Percentiles rank a stretch among this genome's conserved stretches.
Conservation (phyloP, 2,329 filamentous ascomycete genomes). For the Gremmenia infestans region DNA sequence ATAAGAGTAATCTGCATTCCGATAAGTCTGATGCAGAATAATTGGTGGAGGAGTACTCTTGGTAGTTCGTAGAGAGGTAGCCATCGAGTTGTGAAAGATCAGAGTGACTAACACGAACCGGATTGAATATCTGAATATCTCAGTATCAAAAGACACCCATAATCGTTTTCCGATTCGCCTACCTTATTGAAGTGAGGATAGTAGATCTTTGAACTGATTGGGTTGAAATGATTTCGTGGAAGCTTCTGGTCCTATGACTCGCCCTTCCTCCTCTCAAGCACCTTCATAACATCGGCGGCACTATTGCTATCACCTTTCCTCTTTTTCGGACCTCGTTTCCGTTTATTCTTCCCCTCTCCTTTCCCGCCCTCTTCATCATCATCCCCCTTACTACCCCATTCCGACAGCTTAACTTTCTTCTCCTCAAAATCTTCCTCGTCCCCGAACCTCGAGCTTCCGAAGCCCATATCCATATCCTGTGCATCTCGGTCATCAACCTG, state of each 20-base stretch:
- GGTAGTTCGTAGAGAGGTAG: too few relatives aligned
- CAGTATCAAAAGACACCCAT: too few relatives aligned
- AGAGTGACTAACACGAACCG: too few relatives aligned
- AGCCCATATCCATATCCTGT: constrained; percentile 90
- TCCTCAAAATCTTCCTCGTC: constrained; percentile 80
- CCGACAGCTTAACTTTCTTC: constrained; percentile 60
- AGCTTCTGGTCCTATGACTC: neutral
- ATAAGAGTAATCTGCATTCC: too few relatives aligned
- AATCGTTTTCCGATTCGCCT: too few relatives aligned
- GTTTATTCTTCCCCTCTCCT: constrained; percentile 47
- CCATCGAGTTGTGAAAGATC: too few relatives aligned
- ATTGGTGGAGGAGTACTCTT: too few relatives aligned
- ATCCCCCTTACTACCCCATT: constrained; percentile 56
- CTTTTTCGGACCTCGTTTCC: constrained; percentile 70
- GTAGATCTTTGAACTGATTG: too few relatives aligned
- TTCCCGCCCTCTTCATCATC: constrained; percentile 38
- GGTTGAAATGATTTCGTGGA: neutral
- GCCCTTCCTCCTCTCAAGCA: constrained; percentile 52
- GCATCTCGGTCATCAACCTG: constrained; percentile 71
- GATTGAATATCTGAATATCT: too few relatives aligned
- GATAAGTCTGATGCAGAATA: too few relatives aligned
- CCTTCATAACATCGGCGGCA: constrained; percentile 72
- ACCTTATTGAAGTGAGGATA: too few relatives aligned
- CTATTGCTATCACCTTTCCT: constrained; percentile 75
- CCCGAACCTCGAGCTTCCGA: constrained; percentile 80